Evolutionary conservation across 2,329 filamentous ascomycete genomes (phyloP), one percentile per base, ranked within the genome.

Genomic region (Botrytis cinerea): DNA sequence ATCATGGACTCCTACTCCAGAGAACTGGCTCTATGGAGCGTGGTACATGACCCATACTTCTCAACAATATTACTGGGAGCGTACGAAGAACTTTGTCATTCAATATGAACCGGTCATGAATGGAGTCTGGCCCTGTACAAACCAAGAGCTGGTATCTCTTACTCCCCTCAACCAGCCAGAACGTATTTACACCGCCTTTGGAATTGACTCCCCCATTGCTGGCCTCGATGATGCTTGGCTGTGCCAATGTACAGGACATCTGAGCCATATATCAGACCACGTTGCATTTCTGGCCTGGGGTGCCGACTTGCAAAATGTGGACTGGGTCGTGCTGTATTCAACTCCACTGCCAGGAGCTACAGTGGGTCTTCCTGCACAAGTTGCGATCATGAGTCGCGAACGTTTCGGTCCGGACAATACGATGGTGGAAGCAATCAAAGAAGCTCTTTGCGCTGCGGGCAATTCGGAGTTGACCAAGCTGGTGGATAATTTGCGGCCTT

Each of bases 241-340:
- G 7, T 71, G 69, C 16, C 32, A 71, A 38, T 71, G 59, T 28
- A 63, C 69, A n/a, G 59, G 59, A n/a, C 69, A 71, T 25, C 18
- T 71, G 28, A 61, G 70, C 46, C 70, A 63, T 38, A 54, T 71
- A 35, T 64, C 32, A 51, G 59, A 71, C 32, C 61, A 64, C 43
- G 70, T 71, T n/a, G 70, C 59, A 25, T 71, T 71, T 12, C 70
- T 71, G 10, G 70, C 70, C 38, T 71, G 60, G 70, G 70, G 70
- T 10, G 20, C 59, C 6, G 59, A 71, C 32, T 7, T 7, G 6
- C n/a, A 40, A 4, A n/a, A 18, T 1, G 46, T 54, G 5, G 59
- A 71, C 16, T 64, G 59, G 70, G 45, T 71, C 32, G 59, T 64
- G 7, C 9, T 71, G 25, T 71, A 71, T 71, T 71, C 70, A 7